phyloP scores from a whole-genome alignment of 2,329 filamentous ascomycete species.

The Thermoascus crustaceus region DNA sequence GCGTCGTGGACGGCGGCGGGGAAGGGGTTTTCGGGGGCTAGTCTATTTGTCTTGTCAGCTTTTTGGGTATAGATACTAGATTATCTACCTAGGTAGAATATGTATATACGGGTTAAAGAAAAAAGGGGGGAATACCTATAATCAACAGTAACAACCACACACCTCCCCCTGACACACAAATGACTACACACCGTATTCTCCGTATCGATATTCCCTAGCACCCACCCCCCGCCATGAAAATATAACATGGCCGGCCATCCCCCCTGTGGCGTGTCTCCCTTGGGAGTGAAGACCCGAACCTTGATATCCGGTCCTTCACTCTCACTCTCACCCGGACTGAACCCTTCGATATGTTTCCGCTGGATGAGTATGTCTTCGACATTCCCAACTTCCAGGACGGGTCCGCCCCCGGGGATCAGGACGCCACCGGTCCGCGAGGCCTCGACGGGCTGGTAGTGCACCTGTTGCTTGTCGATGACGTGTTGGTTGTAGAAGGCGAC shows the following conservation, averaged over 20 bases:
- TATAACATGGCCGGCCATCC: constrained; percentile 53
- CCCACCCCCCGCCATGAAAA: constrained; percentile 53
- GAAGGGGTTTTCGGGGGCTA: constrained; percentile 50
- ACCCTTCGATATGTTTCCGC: too few relatives aligned
- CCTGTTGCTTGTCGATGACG: constrained; percentile 45
- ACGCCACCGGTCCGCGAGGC: constrained; percentile 44
- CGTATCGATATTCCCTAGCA: constrained; percentile 49
- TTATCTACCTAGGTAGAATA: background rate
- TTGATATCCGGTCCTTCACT: constrained; percentile 42
- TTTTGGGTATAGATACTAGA: too few relatives aligned
- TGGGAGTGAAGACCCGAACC: constrained; percentile 46
- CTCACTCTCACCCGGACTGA: too few relatives aligned
- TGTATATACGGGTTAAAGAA: background rate
- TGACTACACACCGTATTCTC: constrained; percentile 52
- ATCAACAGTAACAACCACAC: constrained; percentile 49
- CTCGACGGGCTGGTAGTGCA: constrained; percentile 47
- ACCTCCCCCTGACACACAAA: constrained; percentile 42
- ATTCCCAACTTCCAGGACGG: constrained; percentile 41
- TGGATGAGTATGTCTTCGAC: constrained; percentile 38
- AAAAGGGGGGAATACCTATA: constrained; percentile 39
- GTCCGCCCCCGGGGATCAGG: constrained; percentile 47
- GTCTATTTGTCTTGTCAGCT: constrained; percentile 24
- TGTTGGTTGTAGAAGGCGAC: constrained; percentile 46
- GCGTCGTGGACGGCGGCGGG: constrained; percentile 51
- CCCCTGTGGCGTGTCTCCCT: constrained; percentile 31